Evolutionary conservation across 192 early-diverging fungal genomes (phyloP).

Genomic region (Hyaloraphidium curvatum): DNA sequence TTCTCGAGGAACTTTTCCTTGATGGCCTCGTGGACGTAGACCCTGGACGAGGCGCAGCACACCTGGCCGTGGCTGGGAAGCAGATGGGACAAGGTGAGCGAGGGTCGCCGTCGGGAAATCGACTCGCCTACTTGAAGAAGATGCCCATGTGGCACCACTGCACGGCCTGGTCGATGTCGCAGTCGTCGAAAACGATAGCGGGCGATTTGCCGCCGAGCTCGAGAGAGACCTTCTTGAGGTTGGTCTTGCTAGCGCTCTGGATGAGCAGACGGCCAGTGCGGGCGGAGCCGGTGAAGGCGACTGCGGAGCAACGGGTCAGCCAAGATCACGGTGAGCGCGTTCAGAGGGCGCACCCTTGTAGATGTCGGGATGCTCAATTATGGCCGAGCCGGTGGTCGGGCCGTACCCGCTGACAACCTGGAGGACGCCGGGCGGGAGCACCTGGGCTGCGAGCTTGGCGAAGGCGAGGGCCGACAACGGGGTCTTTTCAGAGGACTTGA

Average conservation of each 20-base stretch:
- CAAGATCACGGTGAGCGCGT: conserved; percentile 7
- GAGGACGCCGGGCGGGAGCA: conserved; percentile 13
- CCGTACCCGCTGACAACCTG: conserved; percentile 25
- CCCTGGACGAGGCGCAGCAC: conserved; percentile 3
- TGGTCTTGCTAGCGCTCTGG: neutral
- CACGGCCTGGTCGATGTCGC: conserved; percentile 23
- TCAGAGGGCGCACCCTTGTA: neutral
- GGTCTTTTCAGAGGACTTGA: conserved; percentile 18
- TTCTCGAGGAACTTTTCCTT: neutral
- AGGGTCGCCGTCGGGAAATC: too few species aligned
- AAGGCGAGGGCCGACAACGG: conserved; percentile 17
- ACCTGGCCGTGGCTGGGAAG: conserved; percentile 5
- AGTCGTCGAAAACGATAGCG: conserved; percentile 25
- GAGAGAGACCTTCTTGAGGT: conserved; percentile 23
- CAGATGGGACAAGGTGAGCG: too few species aligned
- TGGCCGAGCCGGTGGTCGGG: conserved; percentile 12
- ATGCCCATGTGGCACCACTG: conserved; percentile 3
- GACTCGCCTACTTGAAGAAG: too few species aligned
- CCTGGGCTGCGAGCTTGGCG: conserved; percentile 12
- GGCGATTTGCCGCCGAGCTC: conserved; percentile 28
- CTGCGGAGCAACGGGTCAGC: neutral
- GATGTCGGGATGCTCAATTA: conserved; percentile 17
- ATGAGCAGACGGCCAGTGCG: conserved; percentile 6
- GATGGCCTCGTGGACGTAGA: neutral
- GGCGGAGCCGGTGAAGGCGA: conserved; percentile 14